Conservation (phyloP, 2,329 filamentous ascomycete species). For the Incumbomyces delicatus region DNA sequence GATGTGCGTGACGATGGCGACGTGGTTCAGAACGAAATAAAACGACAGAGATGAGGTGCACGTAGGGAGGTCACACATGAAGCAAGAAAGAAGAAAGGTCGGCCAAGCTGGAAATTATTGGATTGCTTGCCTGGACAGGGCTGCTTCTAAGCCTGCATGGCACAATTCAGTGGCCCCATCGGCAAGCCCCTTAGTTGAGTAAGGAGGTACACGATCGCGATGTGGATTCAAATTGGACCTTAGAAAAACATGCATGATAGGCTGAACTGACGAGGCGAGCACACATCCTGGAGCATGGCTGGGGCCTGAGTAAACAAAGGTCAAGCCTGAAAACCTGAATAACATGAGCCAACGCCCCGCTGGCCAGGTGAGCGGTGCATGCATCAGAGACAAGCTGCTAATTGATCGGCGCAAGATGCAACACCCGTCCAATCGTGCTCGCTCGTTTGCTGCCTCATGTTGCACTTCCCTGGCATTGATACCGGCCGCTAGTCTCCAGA, state of each 20-base stretch:
- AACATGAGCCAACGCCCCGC: neutral
- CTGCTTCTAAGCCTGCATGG: neutral
- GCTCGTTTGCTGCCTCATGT: neutral
- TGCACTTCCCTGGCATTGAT: slow-evolving; percentile 1
- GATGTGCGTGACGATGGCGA: slow-evolving; percentile 6
- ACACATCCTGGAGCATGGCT: neutral
- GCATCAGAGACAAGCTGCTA: slow-evolving; percentile 3
- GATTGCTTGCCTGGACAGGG: neutral
- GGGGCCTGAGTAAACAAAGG: slow-evolving; percentile 1
- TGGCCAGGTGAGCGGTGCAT: slow-evolving; percentile 1
- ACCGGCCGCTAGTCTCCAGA: neutral
- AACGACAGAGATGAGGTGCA: slow-evolving; percentile 2
- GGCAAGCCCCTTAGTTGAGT: slow-evolving; percentile 1
- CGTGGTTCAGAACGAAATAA: neutral
- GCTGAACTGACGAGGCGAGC: neutral
- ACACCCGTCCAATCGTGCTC: neutral
- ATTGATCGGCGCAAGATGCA: neutral
- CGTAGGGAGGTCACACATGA: slow-evolving; percentile 9
- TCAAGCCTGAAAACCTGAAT: neutral
- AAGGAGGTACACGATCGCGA: neutral
- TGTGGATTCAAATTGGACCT: slow-evolving; percentile 1
- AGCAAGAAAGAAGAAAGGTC: slow-evolving; percentile 2
- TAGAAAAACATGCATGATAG: neutral
- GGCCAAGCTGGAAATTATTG: slow-evolving; percentile 3
- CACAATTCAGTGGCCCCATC: neutral